phyloP scores from a whole-genome alignment of 495 filamentous ascomycete species.

The Thozetella sp. region DNA sequence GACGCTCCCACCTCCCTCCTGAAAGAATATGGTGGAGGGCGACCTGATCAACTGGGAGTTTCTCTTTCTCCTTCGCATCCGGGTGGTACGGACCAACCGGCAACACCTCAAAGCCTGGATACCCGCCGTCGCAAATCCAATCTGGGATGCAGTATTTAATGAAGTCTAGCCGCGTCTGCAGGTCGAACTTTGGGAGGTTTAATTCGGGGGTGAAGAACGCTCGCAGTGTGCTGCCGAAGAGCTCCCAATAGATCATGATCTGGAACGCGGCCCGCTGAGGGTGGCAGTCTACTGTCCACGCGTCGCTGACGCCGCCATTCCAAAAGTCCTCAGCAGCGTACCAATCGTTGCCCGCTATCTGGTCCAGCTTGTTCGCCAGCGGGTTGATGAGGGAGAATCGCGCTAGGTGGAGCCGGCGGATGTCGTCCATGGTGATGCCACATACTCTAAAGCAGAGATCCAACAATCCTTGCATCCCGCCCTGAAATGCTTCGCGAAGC shows the following conservation, averaged over 20 bases:
- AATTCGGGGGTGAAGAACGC: constrained; percentile 15
- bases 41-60: neutral
- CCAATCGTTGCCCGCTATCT: constrained; percentile 32
- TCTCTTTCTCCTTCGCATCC: neutral
- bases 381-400: constrained; percentile 36
- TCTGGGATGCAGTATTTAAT: constrained; percentile 37
- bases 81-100: neutral
- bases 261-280: constrained; percentile 8
- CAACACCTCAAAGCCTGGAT: neutral
- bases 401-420: constrained; percentile 27
- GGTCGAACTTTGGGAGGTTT: constrained; percentile 12
- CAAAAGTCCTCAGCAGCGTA: constrained; percentile 29
- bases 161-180: constrained; percentile 29
- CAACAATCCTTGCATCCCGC: constrained; percentile 29
- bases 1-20: neutral
- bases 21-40: neutral
- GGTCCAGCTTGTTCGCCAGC: constrained; percentile 30
- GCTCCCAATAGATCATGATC: constrained; percentile 36
- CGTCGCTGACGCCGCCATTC: constrained; percentile 31
- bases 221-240: constrained; percentile 29
- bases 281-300: constrained; percentile 17
- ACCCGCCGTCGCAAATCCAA: neutral
- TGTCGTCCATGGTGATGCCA: constrained; percentile 33
- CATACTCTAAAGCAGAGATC: constrained; percentile 27
- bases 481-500: constrained; percentile 11